Conservation (phyloP, 2,329 filamentous ascomycete species). For the Beauveria caledonica region DNA sequence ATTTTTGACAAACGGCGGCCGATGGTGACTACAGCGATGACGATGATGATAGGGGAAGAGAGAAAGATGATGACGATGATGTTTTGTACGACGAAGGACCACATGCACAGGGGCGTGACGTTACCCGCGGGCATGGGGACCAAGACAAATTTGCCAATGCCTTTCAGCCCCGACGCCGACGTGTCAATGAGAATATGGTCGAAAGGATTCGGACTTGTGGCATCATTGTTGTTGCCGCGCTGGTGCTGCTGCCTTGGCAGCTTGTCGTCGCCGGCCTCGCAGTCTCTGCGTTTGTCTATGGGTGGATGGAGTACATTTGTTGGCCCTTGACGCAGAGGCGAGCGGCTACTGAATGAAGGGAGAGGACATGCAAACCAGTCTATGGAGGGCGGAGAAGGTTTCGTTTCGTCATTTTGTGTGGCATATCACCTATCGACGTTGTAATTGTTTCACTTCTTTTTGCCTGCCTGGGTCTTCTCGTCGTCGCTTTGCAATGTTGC, state of each 20-base stretch:
- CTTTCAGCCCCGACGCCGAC: constrained; percentile 18
- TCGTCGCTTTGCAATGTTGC: background rate
- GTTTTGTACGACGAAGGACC: constrained; percentile 25
- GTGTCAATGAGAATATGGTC: constrained; percentile 30
- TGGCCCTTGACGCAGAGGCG: background rate
- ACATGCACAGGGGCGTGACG: background rate
- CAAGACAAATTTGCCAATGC: background rate
- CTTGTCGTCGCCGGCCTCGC: constrained; percentile 30
- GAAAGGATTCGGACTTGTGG: constrained; percentile 35
- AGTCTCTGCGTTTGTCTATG: constrained; percentile 31
- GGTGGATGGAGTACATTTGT: constrained; percentile 25
- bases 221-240: constrained; percentile 32
- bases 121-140: background rate
- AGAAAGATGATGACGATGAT: constrained; percentile 21
- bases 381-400: background rate
- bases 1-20: constrained; percentile 44
- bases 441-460: background rate
- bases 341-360: background rate
- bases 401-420: background rate
- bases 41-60: constrained; percentile 20
- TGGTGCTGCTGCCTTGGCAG: constrained; percentile 39
- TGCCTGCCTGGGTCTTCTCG: background rate
- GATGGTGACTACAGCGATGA: constrained; percentile 17
- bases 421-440: background rate
- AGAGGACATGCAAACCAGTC: background rate